Evolutionary conservation across 208 protist genomes (phyloP).

Genomic region (Herpetomonas muscarum): DNA sequence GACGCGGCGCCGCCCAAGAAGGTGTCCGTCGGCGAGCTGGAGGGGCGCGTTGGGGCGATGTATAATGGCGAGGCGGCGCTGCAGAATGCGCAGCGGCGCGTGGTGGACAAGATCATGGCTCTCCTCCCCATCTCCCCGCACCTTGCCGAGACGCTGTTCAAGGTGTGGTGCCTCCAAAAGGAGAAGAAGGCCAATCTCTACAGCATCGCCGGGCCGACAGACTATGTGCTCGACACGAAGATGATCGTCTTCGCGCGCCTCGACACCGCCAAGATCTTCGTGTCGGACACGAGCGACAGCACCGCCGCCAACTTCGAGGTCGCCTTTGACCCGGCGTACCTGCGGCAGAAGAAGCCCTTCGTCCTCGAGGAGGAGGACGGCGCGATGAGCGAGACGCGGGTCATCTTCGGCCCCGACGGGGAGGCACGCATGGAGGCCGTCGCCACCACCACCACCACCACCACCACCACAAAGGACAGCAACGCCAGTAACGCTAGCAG

Average conservation of each 20-base stretch:
- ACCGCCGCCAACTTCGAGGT: conserved; percentile 1
- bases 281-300: conserved; percentile 4
- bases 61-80: not conserved
- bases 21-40: conserved; percentile 17
- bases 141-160: conserved; percentile 56
- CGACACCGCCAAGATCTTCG: conserved; percentile 18
- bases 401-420: conserved; percentile 1
- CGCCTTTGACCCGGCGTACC: not conserved
- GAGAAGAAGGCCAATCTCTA: conserved; percentile 49
- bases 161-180: conserved; percentile 58
- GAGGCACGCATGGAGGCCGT: no score
- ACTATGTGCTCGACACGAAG: conserved; percentile 60
- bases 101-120: conserved; percentile 24
- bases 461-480: no score
- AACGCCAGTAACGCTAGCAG: no score
- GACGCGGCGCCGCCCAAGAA: not conserved
- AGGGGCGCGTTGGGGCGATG: not conserved
- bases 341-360: not conserved
- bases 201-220: conserved; percentile 43
- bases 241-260: conserved; percentile 50
- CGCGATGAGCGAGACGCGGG: conserved; percentile 19
- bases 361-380: conserved; percentile 8
- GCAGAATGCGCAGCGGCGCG: conserved; percentile 5
- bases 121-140: conserved; percentile 48
- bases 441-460: no score